phyloP scores from a whole-genome alignment of 805 yeast species.

The Starmerella bacillaris region DNA sequence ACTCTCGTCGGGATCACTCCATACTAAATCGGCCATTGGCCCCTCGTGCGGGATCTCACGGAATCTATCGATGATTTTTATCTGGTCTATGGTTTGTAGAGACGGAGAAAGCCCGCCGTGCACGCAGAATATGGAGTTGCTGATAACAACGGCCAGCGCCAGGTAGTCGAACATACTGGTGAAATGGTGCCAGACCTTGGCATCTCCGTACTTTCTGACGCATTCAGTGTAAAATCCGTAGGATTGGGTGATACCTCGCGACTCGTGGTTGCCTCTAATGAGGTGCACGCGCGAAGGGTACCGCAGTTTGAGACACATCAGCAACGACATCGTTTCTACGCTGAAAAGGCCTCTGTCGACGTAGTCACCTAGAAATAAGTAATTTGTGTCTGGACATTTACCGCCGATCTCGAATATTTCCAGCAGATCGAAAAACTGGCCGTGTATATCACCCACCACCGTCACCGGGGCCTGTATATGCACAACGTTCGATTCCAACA shows the following conservation, averaged over 20 bases:
- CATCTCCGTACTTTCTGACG: conserved; percentile 65
- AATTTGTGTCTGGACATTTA: conserved; percentile 79
- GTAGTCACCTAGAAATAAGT: conserved; percentile 83
- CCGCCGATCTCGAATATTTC: conserved; percentile 94
- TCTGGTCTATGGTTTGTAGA: conserved; percentile 84
- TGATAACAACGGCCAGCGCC: conserved; percentile 76
- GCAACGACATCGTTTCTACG: conserved; percentile 74
- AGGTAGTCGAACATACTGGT: conserved; percentile 87
- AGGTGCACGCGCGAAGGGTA: conserved; percentile 71
- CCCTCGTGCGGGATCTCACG: conserved; percentile 97
- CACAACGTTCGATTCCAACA: conserved; percentile 72
- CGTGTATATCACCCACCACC: conserved; percentile 94
- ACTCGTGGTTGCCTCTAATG: conserved; percentile 90
- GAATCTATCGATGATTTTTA: conserved; percentile 74
- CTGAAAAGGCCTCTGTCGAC: conserved; percentile 91
- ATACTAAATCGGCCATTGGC: conserved; percentile 95
- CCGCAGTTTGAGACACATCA: conserved; percentile 67
- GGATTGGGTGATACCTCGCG: conserved; percentile 89
- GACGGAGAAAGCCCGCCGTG: conserved; percentile 96
- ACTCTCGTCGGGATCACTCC: conserved; percentile 95
- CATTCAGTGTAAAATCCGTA: conserved; percentile 96
- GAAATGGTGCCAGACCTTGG: conserved; percentile 68
- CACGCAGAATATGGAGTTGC: conserved; percentile 76
- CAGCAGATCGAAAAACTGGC: conserved; percentile 82
- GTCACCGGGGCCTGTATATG: conserved; percentile 75